Evolutionary conservation across 768 basidiomycete species (phyloP), one percentile per base, ranked within the genome.

Genomic region (Cystobasidiopsis lactophilus): DNA sequence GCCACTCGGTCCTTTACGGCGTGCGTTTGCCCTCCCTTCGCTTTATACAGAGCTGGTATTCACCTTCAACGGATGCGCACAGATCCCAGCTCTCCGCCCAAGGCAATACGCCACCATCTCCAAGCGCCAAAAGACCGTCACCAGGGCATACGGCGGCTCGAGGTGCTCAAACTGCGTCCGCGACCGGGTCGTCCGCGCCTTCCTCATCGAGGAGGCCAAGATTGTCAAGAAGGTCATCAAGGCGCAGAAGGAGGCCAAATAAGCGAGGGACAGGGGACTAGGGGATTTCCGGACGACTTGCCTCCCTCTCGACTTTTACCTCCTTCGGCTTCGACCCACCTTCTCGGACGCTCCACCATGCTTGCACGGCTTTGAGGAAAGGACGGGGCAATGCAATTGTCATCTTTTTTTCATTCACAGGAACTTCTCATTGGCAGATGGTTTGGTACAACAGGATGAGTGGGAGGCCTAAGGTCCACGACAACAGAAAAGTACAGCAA

Each of bases 191-290:
- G 80, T 96, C 62, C 84, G 93, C 55, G 88, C 93, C 58, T 98
- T 98, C 79, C 72, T 98, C 56, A 84, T 98, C 38, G 93, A 96
- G 75, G 93, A 98, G 74, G 93, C 93, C 41, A 96, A 96, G 75
- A 96, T 98, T 63, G 93, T 98, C 66, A 98, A 98, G 80, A 81
- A 77, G 72, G 91, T 96, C 62, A 88, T 95, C 75, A 93, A 93
- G 75, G 80, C 81, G 66, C 85, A 84, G 70, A 71, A 76, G 68
- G 45, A 31, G 30, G 29, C 29, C 19, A 31, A 31, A 35, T 35
- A 35, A 16, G 16, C 33, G 33, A 35, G 33, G 9, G 7, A 7
- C 7, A 35, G 33, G 7, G 33, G 33, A n/a, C n/a, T n/a, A n/a
- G n/a, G n/a, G n/a, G n/a, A n/a, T n/a, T n/a, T n/a, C n/a, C n/a